Percentiles rank a stretch among this genome's conserved stretches.
Conservation (phyloP, 2,329 filamentous ascomycete species). For the Colletotrichum ledebouriae region DNA sequence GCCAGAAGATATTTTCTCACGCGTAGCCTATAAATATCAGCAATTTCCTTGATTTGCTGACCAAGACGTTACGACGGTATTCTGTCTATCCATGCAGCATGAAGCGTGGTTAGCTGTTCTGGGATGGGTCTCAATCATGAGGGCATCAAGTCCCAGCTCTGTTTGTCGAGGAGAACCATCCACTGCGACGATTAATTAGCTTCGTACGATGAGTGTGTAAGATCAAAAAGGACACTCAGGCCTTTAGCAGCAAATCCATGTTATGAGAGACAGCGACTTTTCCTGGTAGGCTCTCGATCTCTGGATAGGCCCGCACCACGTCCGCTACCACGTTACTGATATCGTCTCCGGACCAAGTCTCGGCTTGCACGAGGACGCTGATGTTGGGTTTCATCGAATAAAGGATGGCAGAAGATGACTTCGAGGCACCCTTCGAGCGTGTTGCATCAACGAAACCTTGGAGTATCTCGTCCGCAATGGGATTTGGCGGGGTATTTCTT, state of each 20-base stretch:
- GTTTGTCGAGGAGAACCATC: conserved; percentile 49
- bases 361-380: conserved; percentile 46
- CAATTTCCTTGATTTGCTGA: too few species aligned
- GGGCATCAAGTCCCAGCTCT: conserved; percentile 50
- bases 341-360: conserved; percentile 46
- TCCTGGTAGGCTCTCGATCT: conserved; percentile 49
- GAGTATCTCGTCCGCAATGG: not conserved
- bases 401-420: not conserved
- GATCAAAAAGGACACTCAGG: not conserved
- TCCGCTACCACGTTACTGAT: conserved; percentile 52
- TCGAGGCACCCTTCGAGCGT: not conserved
- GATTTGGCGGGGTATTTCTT: not conserved
- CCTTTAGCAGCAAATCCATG: not conserved
- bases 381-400: conserved; percentile 44
- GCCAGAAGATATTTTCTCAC: conserved; percentile 49
- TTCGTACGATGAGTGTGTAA: too few species aligned
- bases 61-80: too few species aligned
- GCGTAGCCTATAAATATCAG: conserved; percentile 45
- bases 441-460: conserved; percentile 1
- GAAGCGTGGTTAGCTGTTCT: conserved; percentile 44
- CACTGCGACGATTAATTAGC: conserved; percentile 43
- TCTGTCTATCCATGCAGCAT: too few species aligned
- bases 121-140: conserved; percentile 48
- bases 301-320: conserved; percentile 48
- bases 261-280: conserved; percentile 50